Evolutionary conservation across 306 rosid species (phyloP).

Genomic region (Crataegus laevigata): DNA sequence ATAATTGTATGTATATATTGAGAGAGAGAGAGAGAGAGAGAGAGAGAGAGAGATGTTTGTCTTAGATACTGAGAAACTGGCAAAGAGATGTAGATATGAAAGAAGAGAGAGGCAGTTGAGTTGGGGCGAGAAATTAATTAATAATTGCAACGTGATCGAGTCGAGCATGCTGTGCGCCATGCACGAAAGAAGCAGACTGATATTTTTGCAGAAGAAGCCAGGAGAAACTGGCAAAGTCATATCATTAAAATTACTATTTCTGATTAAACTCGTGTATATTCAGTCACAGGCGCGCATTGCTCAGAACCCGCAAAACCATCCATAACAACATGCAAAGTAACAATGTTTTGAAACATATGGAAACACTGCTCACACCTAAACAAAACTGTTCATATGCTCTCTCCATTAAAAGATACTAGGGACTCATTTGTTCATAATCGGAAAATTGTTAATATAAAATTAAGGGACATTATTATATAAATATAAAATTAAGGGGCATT

Average conservation of each 20-base stretch:
- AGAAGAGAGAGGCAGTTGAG: slow-evolving; percentile 42
- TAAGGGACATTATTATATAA: not conserved
- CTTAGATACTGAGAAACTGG: slow-evolving; percentile 15
- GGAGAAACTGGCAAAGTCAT: slow-evolving; percentile 1
- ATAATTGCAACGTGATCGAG: slow-evolving; percentile 39
- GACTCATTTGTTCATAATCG: not conserved
- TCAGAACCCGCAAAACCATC: not conserved
- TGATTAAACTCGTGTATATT: slow-evolving; percentile 21
- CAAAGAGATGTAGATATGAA: slow-evolving; percentile 42
- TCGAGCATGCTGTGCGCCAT: slow-evolving; percentile 34
- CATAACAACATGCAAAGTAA: not conserved
- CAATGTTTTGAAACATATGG: not conserved
- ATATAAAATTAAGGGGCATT: not conserved
- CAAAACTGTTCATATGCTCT: not conserved
- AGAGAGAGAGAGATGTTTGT: slow-evolving; percentile 16
- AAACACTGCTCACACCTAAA: not conserved
- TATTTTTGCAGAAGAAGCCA: slow-evolving; percentile 20
- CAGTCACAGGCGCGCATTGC: not conserved
- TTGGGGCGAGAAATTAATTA: slow-evolving; percentile 16
- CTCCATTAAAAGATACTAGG: not conserved
- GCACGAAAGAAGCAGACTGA: slow-evolving; percentile 39
- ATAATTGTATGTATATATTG: not conserved
- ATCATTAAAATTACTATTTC: slow-evolving; percentile 33
- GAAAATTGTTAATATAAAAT: not conserved
- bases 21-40: not conserved